These are phyloP conservation scores for Pholiota molesta DNA, from an alignment of 768 basidiomycete genomes.

Conservation along the genomic window DNA sequence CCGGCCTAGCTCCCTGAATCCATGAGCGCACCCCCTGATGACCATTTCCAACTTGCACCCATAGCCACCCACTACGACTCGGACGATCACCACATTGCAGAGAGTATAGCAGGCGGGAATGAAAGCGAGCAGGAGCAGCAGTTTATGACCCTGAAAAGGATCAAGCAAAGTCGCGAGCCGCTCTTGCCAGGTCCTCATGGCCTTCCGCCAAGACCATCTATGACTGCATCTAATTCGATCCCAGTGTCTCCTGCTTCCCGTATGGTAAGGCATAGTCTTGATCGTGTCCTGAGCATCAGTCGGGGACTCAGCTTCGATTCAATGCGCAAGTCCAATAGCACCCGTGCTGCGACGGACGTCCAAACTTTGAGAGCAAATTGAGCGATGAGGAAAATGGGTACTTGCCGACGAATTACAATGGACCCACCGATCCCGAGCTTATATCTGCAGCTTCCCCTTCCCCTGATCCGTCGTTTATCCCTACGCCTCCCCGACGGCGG, in stretches of 20 bases:
- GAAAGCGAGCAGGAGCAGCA: constrained; percentile 30
- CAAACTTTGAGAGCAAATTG: constrained; percentile 33
- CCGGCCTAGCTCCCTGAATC: constrained; percentile 34
- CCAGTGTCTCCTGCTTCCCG: constrained; percentile 26
- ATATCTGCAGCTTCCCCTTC: constrained; percentile 33
- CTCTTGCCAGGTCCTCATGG: constrained; percentile 56
- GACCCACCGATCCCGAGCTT: constrained; percentile 20
- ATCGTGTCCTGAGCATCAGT: constrained; percentile 57
- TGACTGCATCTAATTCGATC: constrained; percentile 25
- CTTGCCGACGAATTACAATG: constrained; percentile 26
- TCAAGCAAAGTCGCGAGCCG: constrained; percentile 74
- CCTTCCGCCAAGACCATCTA: constrained; percentile 28
- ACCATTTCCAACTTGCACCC: constrained; percentile 40
- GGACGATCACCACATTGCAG: constrained; percentile 34
- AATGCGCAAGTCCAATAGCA: constrained; percentile 34
- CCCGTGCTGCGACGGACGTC: constrained; percentile 24
- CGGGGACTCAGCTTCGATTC: constrained; percentile 59
- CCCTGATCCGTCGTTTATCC: constrained; percentile 37
- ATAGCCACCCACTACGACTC: constrained; percentile 41
- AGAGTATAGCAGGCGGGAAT: constrained; percentile 24
- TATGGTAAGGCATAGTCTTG: constrained; percentile 60
- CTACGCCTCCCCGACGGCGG: constrained; percentile 28
- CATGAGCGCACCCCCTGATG: constrained; percentile 17
- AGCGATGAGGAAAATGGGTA: constrained; percentile 39
- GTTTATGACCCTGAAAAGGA: constrained; percentile 39